Evolutionary conservation across 495 filamentous ascomycete genomes (phyloP).

Genomic region (Tuber melanosporum): DNA sequence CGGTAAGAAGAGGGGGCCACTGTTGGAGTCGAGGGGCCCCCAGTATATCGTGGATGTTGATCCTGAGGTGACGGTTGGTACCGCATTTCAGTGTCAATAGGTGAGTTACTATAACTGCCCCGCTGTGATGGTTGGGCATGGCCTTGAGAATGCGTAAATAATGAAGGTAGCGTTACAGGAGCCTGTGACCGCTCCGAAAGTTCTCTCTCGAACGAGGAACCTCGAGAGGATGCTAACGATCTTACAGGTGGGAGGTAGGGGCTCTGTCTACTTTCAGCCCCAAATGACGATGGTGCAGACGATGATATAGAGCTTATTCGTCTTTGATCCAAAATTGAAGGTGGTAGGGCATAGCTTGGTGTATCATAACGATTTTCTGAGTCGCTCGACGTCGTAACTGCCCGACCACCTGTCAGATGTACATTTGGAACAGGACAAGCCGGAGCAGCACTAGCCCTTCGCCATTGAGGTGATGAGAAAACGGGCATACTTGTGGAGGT

Average conservation of each 20-base stretch:
- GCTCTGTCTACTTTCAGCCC: conserved; percentile 32
- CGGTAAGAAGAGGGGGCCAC: conserved; percentile 18
- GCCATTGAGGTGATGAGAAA: conserved; percentile 32
- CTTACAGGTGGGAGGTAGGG: conserved; percentile 37
- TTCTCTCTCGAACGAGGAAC: conserved; percentile 39
- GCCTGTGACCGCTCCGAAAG: conserved; percentile 22
- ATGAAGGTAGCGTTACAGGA: conserved; percentile 28
- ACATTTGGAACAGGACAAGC: conserved; percentile 30
- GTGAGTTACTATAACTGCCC: conserved; percentile 10
- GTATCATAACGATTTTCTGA: conserved; percentile 36
- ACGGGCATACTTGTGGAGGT: conserved; percentile 35
- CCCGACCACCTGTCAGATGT: conserved; percentile 30
- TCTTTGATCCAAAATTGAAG: conserved; percentile 29
- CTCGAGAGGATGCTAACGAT: conserved; percentile 40
- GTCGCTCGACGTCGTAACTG: conserved; percentile 31
- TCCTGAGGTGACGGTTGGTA: conserved; percentile 31
- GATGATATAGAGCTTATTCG: conserved; percentile 39
- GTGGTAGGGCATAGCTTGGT: conserved; percentile 28
- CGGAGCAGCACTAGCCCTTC: conserved; percentile 22
- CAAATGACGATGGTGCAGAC: conserved; percentile 28
- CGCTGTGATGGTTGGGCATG: conserved; percentile 22
- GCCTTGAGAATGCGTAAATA: conserved; percentile 25
- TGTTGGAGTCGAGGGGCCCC: conserved; percentile 11
- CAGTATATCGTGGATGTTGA: conserved; percentile 26
- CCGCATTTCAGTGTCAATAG: conserved; percentile 27